Percentiles rank a stretch among this genome's conserved stretches.
phyloP scores from a whole-genome alignment of 257 asterid genomes.

The Coffea eugenioides region DNA sequence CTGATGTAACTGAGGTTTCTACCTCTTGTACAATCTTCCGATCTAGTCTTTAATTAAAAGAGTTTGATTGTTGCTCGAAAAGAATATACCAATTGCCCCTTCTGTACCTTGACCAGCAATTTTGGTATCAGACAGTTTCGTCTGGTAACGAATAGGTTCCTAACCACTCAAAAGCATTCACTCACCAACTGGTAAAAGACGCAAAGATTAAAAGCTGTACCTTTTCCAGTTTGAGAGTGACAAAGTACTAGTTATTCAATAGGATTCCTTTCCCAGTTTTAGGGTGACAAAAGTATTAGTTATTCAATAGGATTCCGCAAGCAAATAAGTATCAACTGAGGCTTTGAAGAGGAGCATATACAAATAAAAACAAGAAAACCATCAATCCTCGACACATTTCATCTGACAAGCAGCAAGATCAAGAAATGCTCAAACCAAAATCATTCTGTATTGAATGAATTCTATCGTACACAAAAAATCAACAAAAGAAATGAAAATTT shows the following conservation, averaged over 20 bases:
- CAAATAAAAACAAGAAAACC: not conserved
- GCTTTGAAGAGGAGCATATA: too few relatives aligned
- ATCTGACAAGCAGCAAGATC: not conserved
- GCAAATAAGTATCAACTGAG: not conserved
- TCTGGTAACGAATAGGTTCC: too few relatives aligned
- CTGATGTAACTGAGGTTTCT: too few relatives aligned
- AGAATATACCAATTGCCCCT: too few relatives aligned
- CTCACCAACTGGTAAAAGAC: not conserved
- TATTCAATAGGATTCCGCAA: not conserved
- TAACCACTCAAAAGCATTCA: too few relatives aligned
- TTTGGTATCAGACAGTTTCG: too few relatives aligned
- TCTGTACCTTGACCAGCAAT: too few relatives aligned
- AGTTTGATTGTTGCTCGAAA: too few relatives aligned
- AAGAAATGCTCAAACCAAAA: constrained; percentile 13
- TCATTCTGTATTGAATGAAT: constrained; percentile 2
- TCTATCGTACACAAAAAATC: constrained; percentile 8
- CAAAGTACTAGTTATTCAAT: not conserved
- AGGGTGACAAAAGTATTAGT: not conserved
- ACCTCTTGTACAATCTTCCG: too few relatives aligned
- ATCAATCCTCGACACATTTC: not conserved
- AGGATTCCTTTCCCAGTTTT: not conserved
- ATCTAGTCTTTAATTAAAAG: too few relatives aligned
- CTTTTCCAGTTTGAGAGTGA: not conserved
- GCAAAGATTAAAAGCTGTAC: not conserved
- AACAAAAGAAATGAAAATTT: not conserved